Conservation (phyloP, 495 filamentous ascomycete genomes). For the Friedmanniomyces endolithicus region DNA sequence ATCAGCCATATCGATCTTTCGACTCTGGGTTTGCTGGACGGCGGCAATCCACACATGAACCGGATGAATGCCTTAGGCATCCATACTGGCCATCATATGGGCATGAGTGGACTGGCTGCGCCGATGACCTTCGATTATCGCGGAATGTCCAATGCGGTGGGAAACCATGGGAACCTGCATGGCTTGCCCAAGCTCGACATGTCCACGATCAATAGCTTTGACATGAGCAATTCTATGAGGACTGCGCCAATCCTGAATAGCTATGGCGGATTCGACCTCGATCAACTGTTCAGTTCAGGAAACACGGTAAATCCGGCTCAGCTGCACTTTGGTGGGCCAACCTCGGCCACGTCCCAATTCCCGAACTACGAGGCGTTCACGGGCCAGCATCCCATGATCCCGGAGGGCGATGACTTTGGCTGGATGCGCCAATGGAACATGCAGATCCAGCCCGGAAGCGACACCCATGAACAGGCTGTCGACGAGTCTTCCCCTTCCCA, state of each 20-base stretch:
- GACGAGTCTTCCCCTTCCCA: conserved; percentile 82
- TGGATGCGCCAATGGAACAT: conserved; percentile 81
- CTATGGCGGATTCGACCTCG: conserved; percentile 56
- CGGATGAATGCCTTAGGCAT: conserved; percentile 30
- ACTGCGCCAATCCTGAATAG: conserved; percentile 66
- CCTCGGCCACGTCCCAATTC: conserved; percentile 60
- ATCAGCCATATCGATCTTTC: conserved; percentile 85
- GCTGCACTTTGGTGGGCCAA: conserved; percentile 77
- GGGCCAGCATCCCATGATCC: conserved; percentile 12
- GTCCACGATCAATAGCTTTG: conserved; percentile 46
- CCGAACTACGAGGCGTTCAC: conserved; percentile 27
- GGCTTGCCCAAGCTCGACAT: conserved; percentile 79
- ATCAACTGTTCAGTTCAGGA: conserved; percentile 53
- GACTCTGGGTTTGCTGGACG: conserved; percentile 59
- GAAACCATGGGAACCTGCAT: conserved; percentile 49
- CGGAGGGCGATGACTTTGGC: conserved; percentile 58
- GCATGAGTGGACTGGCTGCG: conserved; percentile 45
- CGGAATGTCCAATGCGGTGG: conserved; percentile 57
- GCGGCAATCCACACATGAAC: conserved; percentile 42
- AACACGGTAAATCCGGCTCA: conserved; percentile 92
- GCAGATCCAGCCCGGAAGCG: conserved; percentile 52
- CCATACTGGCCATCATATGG: conserved; percentile 23
- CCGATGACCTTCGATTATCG: conserved; percentile 52
- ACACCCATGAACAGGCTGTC: conserved; percentile 59
- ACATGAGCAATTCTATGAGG: conserved; percentile 51